phyloP scores from a whole-genome alignment of 2,329 filamentous ascomycete genomes.

The Salinomyces thailandicus region DNA sequence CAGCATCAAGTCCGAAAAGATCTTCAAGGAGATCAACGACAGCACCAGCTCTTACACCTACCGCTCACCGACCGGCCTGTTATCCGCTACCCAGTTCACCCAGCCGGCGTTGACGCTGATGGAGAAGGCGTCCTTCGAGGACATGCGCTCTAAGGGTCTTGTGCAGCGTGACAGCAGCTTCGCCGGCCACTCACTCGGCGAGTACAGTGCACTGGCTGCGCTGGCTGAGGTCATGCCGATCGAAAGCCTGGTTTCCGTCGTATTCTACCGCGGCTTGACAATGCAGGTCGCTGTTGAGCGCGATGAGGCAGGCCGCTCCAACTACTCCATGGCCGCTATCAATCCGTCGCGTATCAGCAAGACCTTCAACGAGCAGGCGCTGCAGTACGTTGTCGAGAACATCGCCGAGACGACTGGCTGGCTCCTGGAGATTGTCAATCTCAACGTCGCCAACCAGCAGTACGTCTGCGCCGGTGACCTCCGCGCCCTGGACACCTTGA shows the following conservation, averaged over 20 bases:
- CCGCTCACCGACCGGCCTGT: conserved; percentile 81
- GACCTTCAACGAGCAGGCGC: conserved; percentile 94
- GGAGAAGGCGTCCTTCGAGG: conserved; percentile 99
- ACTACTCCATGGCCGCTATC: conserved; percentile 99
- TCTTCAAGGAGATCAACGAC: conserved; percentile 96
- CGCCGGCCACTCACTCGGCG: conserved; percentile 92
- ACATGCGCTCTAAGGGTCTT: conserved; percentile 95
- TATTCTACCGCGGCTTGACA: conserved; percentile 96
- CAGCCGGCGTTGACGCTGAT: conserved; percentile 94
- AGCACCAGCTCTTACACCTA: conserved; percentile 94
- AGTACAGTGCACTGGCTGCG: conserved; percentile 93
- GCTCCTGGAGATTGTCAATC: conserved; percentile 98
- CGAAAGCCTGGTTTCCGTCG: conserved; percentile 92
- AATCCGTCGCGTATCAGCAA: conserved; percentile 97
- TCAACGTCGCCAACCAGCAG: conserved; percentile 63
- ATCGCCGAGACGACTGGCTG: conserved; percentile 88
- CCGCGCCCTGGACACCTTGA: conserved; percentile 54
- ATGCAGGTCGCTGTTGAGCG: conserved; percentile 99
- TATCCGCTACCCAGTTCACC: conserved; percentile 97
- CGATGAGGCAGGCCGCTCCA: conserved; percentile 82
- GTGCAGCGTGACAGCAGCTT: conserved; percentile 95
- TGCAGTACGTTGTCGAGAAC: conserved; percentile 94
- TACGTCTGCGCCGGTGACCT: conserved; percentile 59
- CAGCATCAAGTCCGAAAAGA: conserved; percentile 93
- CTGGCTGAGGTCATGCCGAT: conserved; percentile 99